phyloP scores from a whole-genome alignment of 371 early-diverging fungal species.

The Basidiobolus heterosporus region DNA sequence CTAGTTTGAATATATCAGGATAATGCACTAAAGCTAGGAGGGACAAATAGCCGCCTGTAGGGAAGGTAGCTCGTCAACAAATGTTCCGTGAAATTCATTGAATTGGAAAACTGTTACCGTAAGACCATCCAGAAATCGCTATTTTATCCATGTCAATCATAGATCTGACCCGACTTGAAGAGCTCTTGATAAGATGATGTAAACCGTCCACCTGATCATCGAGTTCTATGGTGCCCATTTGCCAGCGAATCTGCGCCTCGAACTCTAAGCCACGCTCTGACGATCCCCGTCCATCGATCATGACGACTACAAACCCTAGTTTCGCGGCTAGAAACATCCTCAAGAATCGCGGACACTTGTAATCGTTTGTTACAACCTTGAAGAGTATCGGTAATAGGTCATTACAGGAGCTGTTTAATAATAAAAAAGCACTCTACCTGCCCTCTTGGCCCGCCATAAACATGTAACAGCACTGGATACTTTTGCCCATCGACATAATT shows the following conservation, averaged over 20 bases:
- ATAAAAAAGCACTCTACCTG: conserved; percentile 11
- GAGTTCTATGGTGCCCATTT: conserved; percentile 45
- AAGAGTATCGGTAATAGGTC: conserved; percentile 3
- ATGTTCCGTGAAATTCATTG: not conserved
- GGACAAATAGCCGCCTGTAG: conserved; percentile 47
- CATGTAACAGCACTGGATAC: conserved; percentile 34
- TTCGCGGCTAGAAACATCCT: conserved; percentile 41
- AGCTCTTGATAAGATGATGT: conserved; percentile 18
- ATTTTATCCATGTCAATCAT: conserved; percentile 37
- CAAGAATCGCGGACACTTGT: conserved; percentile 38
- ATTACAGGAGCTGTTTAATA: not conserved
- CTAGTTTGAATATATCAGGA: conserved; percentile 42
- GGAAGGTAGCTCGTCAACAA: not conserved
- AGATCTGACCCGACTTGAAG: conserved; percentile 22
- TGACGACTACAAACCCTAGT: conserved; percentile 49
- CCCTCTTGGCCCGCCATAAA: conserved; percentile 47
- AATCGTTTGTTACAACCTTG: conserved; percentile 54
- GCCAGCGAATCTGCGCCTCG: conserved; percentile 31
- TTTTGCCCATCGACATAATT: conserved; percentile 24
- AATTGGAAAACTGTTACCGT: conserved; percentile 14
- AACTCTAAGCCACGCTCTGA: conserved; percentile 48
- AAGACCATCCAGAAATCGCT: conserved; percentile 55
- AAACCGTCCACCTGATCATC: conserved; percentile 53
- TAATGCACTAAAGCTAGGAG: conserved; percentile 48
- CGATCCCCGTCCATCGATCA: conserved; percentile 62